Evolutionary conservation across 2,329 filamentous ascomycete species (phyloP).

Genomic region (Fusarium veterinarium): DNA sequence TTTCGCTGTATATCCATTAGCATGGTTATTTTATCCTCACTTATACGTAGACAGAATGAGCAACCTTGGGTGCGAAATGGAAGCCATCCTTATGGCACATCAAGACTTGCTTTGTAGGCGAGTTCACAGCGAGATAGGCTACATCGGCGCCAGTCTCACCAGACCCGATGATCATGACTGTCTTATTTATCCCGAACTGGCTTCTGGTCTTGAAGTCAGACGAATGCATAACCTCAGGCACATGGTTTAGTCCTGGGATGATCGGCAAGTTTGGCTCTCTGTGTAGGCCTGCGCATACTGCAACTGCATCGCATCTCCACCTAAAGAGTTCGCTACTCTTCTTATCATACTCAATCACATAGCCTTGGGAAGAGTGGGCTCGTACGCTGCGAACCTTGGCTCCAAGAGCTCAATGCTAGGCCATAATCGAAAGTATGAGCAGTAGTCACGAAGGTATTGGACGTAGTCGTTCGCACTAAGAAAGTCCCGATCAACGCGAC

Average conservation of each 20-base stretch:
- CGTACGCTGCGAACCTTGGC: not conserved
- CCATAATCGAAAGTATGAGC: not conserved
- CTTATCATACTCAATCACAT: rapidly evolving
- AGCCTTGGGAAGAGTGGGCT: rapidly evolving
- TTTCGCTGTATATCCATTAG: not conserved
- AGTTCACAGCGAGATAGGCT: not conserved
- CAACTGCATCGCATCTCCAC: slow-evolving; percentile 12
- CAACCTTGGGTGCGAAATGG: slow-evolving; percentile 5
- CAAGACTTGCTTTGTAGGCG: not conserved
- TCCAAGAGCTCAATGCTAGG: not conserved
- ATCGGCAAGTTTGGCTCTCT: slow-evolving; percentile 9
- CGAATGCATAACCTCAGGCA: slow-evolving; percentile 49
- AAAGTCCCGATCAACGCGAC: not conserved
- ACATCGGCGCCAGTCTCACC: not conserved
- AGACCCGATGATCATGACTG: not conserved
- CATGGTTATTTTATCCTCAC: not conserved
- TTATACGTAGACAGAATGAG: not conserved
- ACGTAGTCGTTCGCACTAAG: not conserved
- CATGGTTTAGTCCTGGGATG: slow-evolving; percentile 1
- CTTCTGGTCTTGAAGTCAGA: not conserved
- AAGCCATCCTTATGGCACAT: slow-evolving; percentile 6
- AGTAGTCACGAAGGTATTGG: not conserved
- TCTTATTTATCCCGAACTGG: not conserved
- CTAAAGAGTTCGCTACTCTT: not conserved
- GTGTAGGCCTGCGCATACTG: slow-evolving; percentile 17